Conservation (phyloP, 331 rosid species). For the Cydonia oblonga region DNA sequence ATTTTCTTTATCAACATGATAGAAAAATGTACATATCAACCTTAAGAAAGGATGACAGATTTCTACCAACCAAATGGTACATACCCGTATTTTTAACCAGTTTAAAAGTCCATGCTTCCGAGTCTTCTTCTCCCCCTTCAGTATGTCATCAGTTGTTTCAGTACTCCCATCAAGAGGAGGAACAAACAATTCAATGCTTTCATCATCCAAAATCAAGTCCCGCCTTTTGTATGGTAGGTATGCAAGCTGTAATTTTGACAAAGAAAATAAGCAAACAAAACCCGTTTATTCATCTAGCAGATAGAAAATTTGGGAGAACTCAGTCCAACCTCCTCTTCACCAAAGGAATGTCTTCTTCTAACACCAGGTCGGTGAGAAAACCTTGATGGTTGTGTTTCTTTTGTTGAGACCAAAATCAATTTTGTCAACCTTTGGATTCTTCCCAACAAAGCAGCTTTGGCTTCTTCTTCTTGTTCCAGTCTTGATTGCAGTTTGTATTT, state of each 20-base stretch:
- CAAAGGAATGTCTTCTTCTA: slow-evolving; percentile 94
- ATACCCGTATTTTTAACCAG: slow-evolving; percentile 89
- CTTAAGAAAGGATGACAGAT: not conserved
- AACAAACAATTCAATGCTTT: slow-evolving; percentile 63
- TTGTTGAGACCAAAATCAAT: slow-evolving; percentile 92
- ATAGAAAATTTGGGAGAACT: not conserved
- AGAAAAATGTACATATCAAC: not conserved
- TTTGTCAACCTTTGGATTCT: slow-evolving; percentile 96
- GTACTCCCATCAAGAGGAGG: slow-evolving; percentile 65
- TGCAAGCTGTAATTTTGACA: slow-evolving; percentile 53
- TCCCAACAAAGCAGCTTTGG: slow-evolving; percentile 87
- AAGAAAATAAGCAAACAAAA: not conserved
- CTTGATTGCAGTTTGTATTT: slow-evolving; percentile 85
- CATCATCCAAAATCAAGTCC: slow-evolving; percentile 86
- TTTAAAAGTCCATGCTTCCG: slow-evolving; percentile 87
- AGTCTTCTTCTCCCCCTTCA: slow-evolving; percentile 74
- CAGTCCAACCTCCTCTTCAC: slow-evolving; percentile 90
- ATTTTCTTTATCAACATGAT: not conserved
- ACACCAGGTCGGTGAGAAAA: slow-evolving; percentile 53
- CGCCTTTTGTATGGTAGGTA: slow-evolving; percentile 94
- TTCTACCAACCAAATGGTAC: slow-evolving; percentile 3
- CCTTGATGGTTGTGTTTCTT: slow-evolving; percentile 55
- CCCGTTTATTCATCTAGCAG: not conserved
- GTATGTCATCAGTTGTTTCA: slow-evolving; percentile 41
- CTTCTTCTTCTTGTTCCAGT: slow-evolving; percentile 98